Percentiles rank a stretch among this genome's conserved stretches.
Evolutionary conservation across 2,329 filamentous ascomycete species (phyloP).

Genomic region (Diaporthe vexans): DNA sequence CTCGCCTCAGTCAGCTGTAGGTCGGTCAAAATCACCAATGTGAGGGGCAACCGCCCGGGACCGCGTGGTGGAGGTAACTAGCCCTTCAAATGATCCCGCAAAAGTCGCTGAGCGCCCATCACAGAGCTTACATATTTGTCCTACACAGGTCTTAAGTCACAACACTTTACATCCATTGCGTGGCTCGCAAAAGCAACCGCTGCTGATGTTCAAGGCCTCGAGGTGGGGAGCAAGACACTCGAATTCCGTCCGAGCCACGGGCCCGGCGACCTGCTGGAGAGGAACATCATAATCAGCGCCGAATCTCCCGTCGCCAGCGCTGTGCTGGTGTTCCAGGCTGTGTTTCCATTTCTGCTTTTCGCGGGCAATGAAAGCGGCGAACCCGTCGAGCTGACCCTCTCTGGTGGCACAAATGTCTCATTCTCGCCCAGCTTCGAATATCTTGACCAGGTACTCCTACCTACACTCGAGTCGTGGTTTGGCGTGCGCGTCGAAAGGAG

Average conservation of each 20-base stretch:
- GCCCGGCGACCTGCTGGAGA: conserved; percentile 56
- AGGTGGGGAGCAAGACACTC: conserved; percentile 64
- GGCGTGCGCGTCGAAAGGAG: conserved; percentile 61
- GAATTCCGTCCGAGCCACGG: conserved; percentile 60
- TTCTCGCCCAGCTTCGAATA: conserved; percentile 74
- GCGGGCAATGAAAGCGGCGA: conserved; percentile 59
- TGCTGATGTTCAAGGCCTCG: conserved; percentile 64
- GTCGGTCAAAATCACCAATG: conserved; percentile 66
- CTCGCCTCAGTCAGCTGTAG: conserved; percentile 69
- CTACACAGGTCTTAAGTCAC: conserved; percentile 68
- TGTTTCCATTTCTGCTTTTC: conserved; percentile 72
- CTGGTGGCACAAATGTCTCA: conserved; percentile 71
- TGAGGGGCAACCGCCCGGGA: conserved; percentile 67
- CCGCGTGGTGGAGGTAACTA: conserved; percentile 50
- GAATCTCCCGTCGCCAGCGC: conserved; percentile 67
- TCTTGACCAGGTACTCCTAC: conserved; percentile 72
- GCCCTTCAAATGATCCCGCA: too few species aligned
- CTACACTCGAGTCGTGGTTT: conserved; percentile 65
- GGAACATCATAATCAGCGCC: conserved; percentile 64
- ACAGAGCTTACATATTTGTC: not conserved
- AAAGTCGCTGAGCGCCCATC: not conserved
- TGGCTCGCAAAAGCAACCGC: conserved; percentile 67
- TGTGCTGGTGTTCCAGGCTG: conserved; percentile 71
- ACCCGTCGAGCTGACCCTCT: conserved; percentile 64
- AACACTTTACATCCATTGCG: conserved; percentile 70